Conservation (phyloP, 495 filamentous ascomycete species). For the Cryomyces minteri region DNA sequence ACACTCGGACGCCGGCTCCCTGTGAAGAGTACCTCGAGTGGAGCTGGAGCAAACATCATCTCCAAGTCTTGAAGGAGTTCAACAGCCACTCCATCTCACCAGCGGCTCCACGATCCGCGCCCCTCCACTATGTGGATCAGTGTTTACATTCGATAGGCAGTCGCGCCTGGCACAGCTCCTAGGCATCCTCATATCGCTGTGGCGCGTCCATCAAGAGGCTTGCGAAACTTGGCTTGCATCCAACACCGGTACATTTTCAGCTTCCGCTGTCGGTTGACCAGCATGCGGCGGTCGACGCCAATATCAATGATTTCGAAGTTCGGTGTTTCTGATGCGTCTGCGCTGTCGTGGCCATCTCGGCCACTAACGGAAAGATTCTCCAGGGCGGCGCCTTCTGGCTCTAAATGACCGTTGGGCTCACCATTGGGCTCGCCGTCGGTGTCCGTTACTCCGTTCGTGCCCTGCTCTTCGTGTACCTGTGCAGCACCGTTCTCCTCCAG, state of each 20-base stretch:
- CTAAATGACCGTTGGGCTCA: neutral
- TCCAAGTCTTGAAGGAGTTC: no score
- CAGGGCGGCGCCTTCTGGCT: neutral
- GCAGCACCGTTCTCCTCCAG: conserved; percentile 14
- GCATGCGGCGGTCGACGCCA: conserved; percentile 65
- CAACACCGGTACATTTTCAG: conserved; percentile 98
- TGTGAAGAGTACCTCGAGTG: no score
- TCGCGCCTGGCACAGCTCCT: no score
- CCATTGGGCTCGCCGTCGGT: neutral
- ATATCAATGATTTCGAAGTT: conserved; percentile 55
- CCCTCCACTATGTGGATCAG: no score
- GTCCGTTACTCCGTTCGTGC: neutral
- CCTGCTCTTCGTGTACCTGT: conserved; percentile 3
- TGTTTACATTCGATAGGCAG: no score
- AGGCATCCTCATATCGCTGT: no score
- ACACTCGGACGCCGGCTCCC: no score
- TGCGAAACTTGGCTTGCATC: conserved; percentile 83
- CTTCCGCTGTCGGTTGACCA: conserved; percentile 78
- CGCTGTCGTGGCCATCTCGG: conserved; percentile 1
- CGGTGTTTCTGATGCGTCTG: conserved; percentile 2
- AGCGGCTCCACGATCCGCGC: no score
- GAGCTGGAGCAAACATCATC: no score
- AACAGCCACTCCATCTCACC: no score
- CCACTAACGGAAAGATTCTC: conserved; percentile 1
- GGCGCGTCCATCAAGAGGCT: conserved; percentile 22